Base-by-base conservation (phyloP, 768 basidiomycete genomes). In the Psilocybe cubensis region DNA sequence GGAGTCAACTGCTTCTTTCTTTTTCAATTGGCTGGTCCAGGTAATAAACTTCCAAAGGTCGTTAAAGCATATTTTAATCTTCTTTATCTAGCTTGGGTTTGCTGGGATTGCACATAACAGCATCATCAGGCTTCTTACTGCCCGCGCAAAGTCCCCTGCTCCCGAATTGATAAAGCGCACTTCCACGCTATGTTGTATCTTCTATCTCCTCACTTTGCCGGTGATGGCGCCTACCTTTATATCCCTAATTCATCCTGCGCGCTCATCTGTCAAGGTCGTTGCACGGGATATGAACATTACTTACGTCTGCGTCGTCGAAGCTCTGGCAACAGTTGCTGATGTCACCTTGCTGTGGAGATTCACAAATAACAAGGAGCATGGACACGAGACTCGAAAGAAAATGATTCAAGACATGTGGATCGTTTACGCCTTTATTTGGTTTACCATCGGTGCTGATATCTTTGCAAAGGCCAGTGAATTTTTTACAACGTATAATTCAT, bases 361-460 rank as follows among this genome's bases (percentile, higher is more conserved):
- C 28, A 59, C 58, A 2, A 49, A 20, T 20, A 43, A 54, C 27
- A 54, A 54, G 31, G 52, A 54, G 27, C 52, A 53, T 17, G 58
- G 58, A 0, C 58, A 54, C 9, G 5, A 43, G 6, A 59, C 58
- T 21, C 54, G 58, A 12, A 43, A 20, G 17, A 59, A 59, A 31
- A 59, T 59, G 58, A 35, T 59, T 8, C 58, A 59, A 41, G 58
- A 59, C 28, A 59, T 59, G 52, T 59, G 58, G 58, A 59, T 59
- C 29, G 58, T 59, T 14, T 54, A 59, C 18, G 18, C 48, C 2
- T 59, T 59, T 21, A 59, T 59, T 9, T 59, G 58, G 58, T 24
- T 49, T 3, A 54, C 58, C 4, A 59, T 59, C 17, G 58, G 46
- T 10, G 45, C 29, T n/a, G 58, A 59, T 25, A 59, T 59, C 7